Percentiles rank a stretch among this genome's conserved stretches.
phyloP scores from a whole-genome alignment of 2,329 filamentous ascomycete species.

The Westerdykella aurantiaca region DNA sequence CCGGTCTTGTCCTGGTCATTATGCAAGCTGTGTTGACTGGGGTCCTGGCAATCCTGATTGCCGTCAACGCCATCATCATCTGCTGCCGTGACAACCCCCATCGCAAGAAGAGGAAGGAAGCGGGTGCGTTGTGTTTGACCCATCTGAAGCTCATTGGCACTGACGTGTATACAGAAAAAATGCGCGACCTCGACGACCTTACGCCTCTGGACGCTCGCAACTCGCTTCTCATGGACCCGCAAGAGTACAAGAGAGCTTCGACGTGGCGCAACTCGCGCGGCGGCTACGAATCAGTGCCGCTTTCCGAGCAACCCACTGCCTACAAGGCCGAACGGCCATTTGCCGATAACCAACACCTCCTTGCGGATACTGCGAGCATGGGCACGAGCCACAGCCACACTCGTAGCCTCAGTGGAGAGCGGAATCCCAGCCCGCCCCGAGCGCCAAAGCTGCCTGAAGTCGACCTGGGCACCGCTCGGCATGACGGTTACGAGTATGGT shows the following conservation, averaged over 20 bases:
- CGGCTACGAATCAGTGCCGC: conserved; percentile 36
- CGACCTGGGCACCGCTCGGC: conserved; percentile 12
- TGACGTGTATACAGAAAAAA: conserved; percentile 58
- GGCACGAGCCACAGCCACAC: conserved; percentile 21
- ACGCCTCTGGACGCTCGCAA: conserved; percentile 84
- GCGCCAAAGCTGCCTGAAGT: conserved; percentile 28
- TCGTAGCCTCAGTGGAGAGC: conserved; percentile 18
- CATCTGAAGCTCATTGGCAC: conserved; percentile 5
- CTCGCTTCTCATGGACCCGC: conserved; percentile 68
- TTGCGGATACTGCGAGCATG: conserved; percentile 33
- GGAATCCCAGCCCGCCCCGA: conserved; percentile 16
- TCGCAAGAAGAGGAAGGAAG: conserved; percentile 78
- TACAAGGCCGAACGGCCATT: conserved; percentile 22
- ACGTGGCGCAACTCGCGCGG: conserved; percentile 24
- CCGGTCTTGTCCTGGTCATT: conserved; percentile 87
- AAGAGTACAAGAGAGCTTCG: conserved; percentile 36
- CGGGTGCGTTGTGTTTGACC: conserved; percentile 57
- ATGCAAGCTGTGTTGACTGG: conserved; percentile 81
- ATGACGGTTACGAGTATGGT: not conserved
- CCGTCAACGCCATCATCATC: conserved; percentile 78
- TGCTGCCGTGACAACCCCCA: conserved; percentile 88
- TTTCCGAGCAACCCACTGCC: conserved; percentile 30
- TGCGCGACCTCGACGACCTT: conserved; percentile 71
- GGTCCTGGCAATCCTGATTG: conserved; percentile 77
- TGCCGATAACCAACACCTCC: conserved; percentile 25